These are phyloP conservation scores for Tephrocybe sp. DNA, from an alignment of 768 basidiomycete species.

Conservation along the genomic window DNA sequence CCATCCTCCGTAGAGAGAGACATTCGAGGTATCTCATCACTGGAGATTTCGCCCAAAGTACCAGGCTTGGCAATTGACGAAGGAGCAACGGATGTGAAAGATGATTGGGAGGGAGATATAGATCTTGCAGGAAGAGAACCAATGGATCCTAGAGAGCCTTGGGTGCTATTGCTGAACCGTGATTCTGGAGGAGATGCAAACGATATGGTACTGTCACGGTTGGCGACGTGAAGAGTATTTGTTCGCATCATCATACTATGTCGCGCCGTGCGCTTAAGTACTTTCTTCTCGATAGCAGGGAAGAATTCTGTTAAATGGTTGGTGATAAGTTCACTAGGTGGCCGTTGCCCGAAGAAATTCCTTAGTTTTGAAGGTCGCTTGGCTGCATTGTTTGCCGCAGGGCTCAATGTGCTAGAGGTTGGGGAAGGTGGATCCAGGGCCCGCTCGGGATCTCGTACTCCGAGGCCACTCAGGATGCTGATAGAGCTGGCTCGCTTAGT, in stretches of 20 bases:
- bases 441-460: constrained; percentile 77
- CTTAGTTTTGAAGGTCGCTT: constrained; percentile 72
- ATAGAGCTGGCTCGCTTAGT: constrained; percentile 93
- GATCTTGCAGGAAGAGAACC: constrained; percentile 41
- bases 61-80: constrained; percentile 37
- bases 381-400: constrained; percentile 31
- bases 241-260: constrained; percentile 80
- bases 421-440: constrained; percentile 61
- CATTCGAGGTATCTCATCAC: constrained; percentile 63
- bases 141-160: constrained; percentile 54
- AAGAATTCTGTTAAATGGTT: constrained; percentile 94
- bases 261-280: constrained; percentile 81
- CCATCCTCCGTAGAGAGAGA: constrained; percentile 77
- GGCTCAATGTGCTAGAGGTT: constrained; percentile 31
- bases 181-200: constrained; percentile 47
- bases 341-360: constrained; percentile 98
- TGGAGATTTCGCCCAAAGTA: constrained; percentile 14
- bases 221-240: constrained; percentile 27
- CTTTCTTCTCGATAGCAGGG: constrained; percentile 90
- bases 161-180: constrained; percentile 62
- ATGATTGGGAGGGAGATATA: constrained; percentile 41
- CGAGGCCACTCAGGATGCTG: constrained; percentile 91
- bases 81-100: constrained; percentile 46
- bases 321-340: constrained; percentile 95
- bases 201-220: constrained; percentile 50